Conservation (phyloP, 2,329 filamentous ascomycete species). For the Colletotrichum liaoningense region DNA sequence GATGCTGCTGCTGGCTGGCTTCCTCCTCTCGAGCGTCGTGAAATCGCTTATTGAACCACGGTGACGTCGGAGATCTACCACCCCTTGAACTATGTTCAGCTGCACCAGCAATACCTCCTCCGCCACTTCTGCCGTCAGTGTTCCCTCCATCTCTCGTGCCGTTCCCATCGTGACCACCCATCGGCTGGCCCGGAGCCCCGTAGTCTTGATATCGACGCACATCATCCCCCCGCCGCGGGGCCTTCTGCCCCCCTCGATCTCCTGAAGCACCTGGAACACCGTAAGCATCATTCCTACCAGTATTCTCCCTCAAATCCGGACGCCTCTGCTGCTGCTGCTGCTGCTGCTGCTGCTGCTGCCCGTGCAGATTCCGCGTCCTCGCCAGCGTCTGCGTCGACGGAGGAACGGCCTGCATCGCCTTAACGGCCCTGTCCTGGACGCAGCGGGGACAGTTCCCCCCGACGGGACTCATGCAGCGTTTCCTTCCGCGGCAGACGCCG, state of each 20-base stretch:
- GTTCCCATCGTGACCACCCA: not conserved
- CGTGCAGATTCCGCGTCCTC: no score
- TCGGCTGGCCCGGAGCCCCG: not conserved
- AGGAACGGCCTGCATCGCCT: not conserved
- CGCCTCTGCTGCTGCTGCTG: no score
- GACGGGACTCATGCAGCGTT: not conserved
- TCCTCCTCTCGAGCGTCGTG: not conserved
- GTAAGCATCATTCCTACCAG: not conserved
- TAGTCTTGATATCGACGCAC: not conserved
- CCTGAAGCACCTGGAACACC: not conserved
- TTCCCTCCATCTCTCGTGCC: not conserved
- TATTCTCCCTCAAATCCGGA: not conserved
- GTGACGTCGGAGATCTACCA: not conserved
- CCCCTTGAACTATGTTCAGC: not conserved
- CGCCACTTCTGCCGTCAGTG: no score
- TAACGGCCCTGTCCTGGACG: not conserved
- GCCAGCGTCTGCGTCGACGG: not conserved
- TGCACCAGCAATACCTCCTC: not conserved
- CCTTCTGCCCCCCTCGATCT: not conserved
- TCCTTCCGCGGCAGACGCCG: not conserved
- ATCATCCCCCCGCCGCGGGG: not conserved
- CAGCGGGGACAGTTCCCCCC: conserved; percentile 17
- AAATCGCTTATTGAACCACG: not conserved
- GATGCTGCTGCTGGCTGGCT: not conserved
- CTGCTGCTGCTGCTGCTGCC: no score